Evolutionary conservation across 2,329 filamentous ascomycete genomes (phyloP).

Genomic region (Seiridium cupressi): DNA sequence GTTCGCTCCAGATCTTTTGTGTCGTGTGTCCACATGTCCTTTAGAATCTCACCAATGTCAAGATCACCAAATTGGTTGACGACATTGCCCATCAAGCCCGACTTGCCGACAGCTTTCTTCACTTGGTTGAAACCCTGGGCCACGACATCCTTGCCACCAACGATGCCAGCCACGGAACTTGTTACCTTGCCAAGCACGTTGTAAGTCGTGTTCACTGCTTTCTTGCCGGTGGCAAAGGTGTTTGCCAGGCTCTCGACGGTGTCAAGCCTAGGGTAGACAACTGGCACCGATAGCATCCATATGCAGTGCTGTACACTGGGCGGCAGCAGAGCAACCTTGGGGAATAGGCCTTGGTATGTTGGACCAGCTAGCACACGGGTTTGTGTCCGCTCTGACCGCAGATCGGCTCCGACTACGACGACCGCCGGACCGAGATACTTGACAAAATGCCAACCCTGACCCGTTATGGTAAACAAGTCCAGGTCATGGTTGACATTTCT

Average conservation of each 20-base stretch:
- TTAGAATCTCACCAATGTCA: slow-evolving; percentile 88
- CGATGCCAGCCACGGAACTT: slow-evolving; percentile 90
- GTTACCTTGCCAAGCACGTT: slow-evolving; percentile 95
- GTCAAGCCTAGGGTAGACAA: slow-evolving; percentile 89
- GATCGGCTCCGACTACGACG: slow-evolving; percentile 86
- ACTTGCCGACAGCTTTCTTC: slow-evolving; percentile 95
- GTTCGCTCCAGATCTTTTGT: slow-evolving; percentile 96
- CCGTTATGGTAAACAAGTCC: slow-evolving; percentile 94
- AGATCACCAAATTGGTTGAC: slow-evolving; percentile 96
- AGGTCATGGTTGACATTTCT: slow-evolving; percentile 84
- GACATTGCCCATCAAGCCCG: slow-evolving; percentile 91
- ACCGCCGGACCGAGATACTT: slow-evolving; percentile 93
- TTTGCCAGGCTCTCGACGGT: slow-evolving; percentile 88
- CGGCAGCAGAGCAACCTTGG: slow-evolving; percentile 87
- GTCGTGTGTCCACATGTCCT: slow-evolving; percentile 98
- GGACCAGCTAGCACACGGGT: slow-evolving; percentile 92
- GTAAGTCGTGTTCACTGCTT: slow-evolving; percentile 93
- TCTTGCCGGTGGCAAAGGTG: slow-evolving; percentile 92
- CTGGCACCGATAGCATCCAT: slow-evolving; percentile 89
- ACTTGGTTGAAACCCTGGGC: slow-evolving; percentile 90
- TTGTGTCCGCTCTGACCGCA: slow-evolving; percentile 85
- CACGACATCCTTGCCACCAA: slow-evolving; percentile 91
- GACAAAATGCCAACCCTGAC: slow-evolving; percentile 97
- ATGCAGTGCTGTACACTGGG: slow-evolving; percentile 95
- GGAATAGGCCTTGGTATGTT: slow-evolving; percentile 96